Evolutionary conservation across 768 basidiomycete genomes (phyloP).

Genomic region (Phanerochaete sordida): DNA sequence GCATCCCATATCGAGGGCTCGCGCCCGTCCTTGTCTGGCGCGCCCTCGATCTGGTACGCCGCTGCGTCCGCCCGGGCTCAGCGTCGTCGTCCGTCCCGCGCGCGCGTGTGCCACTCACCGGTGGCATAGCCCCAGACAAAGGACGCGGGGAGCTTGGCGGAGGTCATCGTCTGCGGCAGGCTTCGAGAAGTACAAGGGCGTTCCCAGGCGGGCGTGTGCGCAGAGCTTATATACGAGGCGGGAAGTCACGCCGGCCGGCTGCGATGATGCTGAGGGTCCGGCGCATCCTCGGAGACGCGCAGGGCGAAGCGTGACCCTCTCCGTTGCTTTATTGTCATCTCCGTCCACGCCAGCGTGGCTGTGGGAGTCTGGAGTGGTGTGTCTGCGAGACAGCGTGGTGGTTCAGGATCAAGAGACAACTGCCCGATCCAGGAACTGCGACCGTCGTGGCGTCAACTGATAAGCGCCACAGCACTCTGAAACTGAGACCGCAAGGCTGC

Average conservation of each 20-base stretch:
- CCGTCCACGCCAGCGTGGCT: background rate
- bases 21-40: conserved; percentile 33
- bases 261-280: background rate
- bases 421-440: background rate
- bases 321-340: background rate
- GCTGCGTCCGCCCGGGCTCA: conserved; percentile 21
- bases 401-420: background rate
- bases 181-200: background rate
- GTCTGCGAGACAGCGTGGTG: too few species aligned
- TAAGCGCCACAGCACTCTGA: too few species aligned
- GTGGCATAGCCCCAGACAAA: conserved; percentile 73
- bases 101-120: conserved; percentile 36
- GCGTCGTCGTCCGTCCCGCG: background rate
- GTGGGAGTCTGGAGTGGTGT: too few species aligned
- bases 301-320: background rate
- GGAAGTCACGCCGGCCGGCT: background rate
- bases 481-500: too few species aligned
- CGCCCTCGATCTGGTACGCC: conserved; percentile 49
- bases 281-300: background rate
- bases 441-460: background rate
- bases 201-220: background rate
- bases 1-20: conserved; percentile 48
- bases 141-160: conserved; percentile 40
- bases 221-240: background rate
- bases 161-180: background rate